A percentile compares a stretch with the other conserved stretches of the same genome.
Conservation (phyloP, 768 basidiomycete species). For the Lactifluus volemus region DNA sequence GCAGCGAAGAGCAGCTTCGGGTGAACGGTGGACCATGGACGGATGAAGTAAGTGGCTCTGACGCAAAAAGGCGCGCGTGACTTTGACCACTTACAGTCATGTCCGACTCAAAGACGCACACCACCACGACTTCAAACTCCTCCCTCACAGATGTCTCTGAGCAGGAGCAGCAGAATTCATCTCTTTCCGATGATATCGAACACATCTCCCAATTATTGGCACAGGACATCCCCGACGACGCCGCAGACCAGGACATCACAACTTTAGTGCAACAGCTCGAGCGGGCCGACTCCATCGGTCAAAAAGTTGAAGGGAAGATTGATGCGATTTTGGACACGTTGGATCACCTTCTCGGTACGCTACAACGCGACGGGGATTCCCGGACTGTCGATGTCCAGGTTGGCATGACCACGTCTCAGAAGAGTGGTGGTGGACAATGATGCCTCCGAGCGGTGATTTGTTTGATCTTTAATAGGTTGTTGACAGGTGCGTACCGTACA, state of each 20-base stretch:
- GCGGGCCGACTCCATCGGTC: slow-evolving; percentile 48
- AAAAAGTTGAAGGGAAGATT: slow-evolving; percentile 51
- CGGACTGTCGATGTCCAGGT: background rate
- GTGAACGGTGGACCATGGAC: slow-evolving; percentile 15
- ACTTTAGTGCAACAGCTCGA: slow-evolving; percentile 51
- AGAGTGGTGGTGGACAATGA: background rate
- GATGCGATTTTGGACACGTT: slow-evolving; percentile 53
- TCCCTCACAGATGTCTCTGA: background rate
- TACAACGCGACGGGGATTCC: slow-evolving; percentile 29
- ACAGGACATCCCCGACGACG: slow-evolving; percentile 22
- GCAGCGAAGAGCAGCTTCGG: slow-evolving; percentile 15
- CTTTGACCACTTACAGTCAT: background rate
- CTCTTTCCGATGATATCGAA: slow-evolving; percentile 32
- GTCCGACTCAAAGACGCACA: background rate
- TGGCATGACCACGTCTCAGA: background rate
- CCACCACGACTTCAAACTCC: background rate
- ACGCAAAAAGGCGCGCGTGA: background rate
- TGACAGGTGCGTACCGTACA: slow-evolving; percentile 6
- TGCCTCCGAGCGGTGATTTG: background rate
- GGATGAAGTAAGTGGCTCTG: background rate
- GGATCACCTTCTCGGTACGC: slow-evolving; percentile 41
- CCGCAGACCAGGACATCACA: slow-evolving; percentile 36
- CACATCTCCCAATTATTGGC: slow-evolving; percentile 28
- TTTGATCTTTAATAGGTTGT: background rate
- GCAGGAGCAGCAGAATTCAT: background rate